Evolutionary conservation across 169 alveolate species (phyloP).

Genomic region (Eimeria tenella): DNA sequence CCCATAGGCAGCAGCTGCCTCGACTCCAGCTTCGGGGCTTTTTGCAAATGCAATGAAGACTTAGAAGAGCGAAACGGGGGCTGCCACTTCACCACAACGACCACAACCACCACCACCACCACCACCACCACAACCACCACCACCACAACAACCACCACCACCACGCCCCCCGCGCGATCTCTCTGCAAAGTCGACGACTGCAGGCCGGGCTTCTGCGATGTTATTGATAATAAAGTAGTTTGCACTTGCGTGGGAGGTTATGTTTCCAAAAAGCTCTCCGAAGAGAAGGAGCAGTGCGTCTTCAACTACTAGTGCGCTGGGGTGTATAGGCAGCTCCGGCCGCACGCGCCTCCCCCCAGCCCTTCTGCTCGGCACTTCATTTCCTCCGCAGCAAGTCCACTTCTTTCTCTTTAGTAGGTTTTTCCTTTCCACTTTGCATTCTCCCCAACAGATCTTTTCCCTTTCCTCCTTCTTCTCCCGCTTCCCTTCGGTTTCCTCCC

Average conservation of each 20-base stretch:
- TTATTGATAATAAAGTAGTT: not conserved
- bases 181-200: not conserved
- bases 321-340: not conserved
- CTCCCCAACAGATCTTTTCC: too few species aligned
- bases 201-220: conserved; percentile 31
- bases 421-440: too few species aligned
- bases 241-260: conserved; percentile 21
- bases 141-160: not conserved
- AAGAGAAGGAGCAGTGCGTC: not conserved
- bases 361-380: too few species aligned
- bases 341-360: too few species aligned
- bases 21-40: not conserved
- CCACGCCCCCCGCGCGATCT: not conserved
- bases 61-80: not conserved
- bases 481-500: too few species aligned
- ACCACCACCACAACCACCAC: not conserved
- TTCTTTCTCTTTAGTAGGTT: too few species aligned
- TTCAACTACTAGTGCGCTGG: not conserved
- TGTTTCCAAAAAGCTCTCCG: not conserved
- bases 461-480: too few species aligned
- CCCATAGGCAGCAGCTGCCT: not conserved
- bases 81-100: not conserved
- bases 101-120: conserved; percentile 10
- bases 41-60: not conserved
- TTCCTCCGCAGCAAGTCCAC: too few species aligned